Conservation (phyloP, 1,284 basidiomycete species). For the Ceratobasidium sp. region DNA sequence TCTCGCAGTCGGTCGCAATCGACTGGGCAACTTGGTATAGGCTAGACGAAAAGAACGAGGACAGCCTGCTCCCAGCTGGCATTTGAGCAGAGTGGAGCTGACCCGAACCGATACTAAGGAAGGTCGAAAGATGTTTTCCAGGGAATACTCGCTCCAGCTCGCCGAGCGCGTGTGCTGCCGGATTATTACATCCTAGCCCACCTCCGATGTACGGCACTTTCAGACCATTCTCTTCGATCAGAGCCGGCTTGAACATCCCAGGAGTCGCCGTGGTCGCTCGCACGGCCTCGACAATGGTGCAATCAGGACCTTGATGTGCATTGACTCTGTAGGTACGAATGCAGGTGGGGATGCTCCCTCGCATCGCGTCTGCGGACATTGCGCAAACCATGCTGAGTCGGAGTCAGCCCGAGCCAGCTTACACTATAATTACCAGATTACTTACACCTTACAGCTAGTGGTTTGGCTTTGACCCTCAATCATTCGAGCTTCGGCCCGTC, state of each 20-base stretch:
- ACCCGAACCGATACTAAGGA: slow-evolving; percentile 28
- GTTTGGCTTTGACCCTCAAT: not conserved
- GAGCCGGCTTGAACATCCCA: not conserved
- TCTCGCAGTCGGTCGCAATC: slow-evolving; percentile 22
- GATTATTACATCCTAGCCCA: slow-evolving; percentile 9
- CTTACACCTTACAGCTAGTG: not conserved
- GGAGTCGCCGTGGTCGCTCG: not conserved
- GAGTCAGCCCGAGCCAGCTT: not conserved
- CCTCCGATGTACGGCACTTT: slow-evolving; percentile 7
- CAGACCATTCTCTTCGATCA: not conserved
- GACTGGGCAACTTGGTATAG: not conserved
- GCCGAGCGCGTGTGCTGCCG: not conserved
- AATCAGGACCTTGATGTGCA: not conserved
- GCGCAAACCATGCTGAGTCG: not conserved
- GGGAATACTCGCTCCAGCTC: slow-evolving; percentile 2
- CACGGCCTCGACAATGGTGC: not conserved
- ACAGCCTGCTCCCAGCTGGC: not conserved
- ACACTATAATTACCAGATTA: not conserved
- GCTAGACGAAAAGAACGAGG: too few species aligned
- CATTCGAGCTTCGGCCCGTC: not conserved
- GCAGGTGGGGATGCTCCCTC: not conserved
- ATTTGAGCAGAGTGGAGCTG: not conserved
- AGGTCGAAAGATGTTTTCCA: not conserved
- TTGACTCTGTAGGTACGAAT: not conserved
- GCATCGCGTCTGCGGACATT: not conserved